phyloP scores from a whole-genome alignment of 768 basidiomycete genomes.

The Lepiota venenata region DNA sequence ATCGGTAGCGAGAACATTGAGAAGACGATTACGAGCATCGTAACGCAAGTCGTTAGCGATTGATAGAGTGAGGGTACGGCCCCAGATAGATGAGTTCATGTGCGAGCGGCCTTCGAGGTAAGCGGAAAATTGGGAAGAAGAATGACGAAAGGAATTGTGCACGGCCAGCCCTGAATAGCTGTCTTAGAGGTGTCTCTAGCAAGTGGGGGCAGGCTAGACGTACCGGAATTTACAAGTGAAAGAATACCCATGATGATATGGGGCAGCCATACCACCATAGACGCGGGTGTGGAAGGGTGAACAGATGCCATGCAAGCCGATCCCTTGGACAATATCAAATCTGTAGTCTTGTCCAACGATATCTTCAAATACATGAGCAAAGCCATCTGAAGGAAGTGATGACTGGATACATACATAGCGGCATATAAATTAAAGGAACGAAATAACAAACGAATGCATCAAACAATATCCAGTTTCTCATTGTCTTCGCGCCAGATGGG shows the following conservation, averaged over 20 bases:
- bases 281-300: constrained; percentile 37
- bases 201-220: constrained; percentile 14
- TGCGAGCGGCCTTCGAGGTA: constrained; percentile 39
- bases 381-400: neutral
- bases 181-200: neutral
- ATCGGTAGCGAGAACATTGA: constrained; percentile 30
- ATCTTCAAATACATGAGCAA: constrained; percentile 32
- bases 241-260: constrained; percentile 39
- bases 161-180: constrained; percentile 29
- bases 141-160: constrained; percentile 25
- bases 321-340: constrained; percentile 55
- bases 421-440: constrained; percentile 54
- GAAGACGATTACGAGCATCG: constrained; percentile 37
- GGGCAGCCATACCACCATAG: constrained; percentile 43
- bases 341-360: constrained; percentile 57
- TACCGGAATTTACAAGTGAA: constrained; percentile 41
- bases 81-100: constrained; percentile 45
- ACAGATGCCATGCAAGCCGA: constrained; percentile 52
- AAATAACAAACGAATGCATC: constrained; percentile 49
- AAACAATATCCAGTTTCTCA: constrained; percentile 36
- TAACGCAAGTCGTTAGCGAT: constrained; percentile 38
- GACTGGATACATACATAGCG: constrained; percentile 45
- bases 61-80: constrained; percentile 52
- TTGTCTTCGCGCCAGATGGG: constrained; percentile 27
- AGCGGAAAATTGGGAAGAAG: constrained; percentile 22